Evolutionary conservation across 1,284 basidiomycete species (phyloP), one percentile per base, ranked within the genome.

Genomic region (Trichosporon faecale): DNA sequence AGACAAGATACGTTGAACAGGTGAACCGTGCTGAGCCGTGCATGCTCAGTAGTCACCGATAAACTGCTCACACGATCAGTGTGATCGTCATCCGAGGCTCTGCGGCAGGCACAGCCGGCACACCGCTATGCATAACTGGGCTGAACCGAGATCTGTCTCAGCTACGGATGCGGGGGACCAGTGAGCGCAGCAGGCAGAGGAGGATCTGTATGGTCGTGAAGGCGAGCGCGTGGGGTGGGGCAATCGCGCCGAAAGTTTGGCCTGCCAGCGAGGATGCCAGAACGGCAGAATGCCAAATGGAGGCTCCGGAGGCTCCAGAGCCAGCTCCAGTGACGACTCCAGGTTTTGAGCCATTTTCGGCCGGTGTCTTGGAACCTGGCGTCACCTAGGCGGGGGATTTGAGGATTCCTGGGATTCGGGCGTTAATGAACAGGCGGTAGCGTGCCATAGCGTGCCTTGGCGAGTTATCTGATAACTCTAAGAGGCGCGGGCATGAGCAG

Each of bases 361-460:
- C 57, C 57, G 57, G 57, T 31, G 29, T 31, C 16, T 31, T 14
- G 18, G 14, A 61, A 12, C 49, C 35, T 37, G 35, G 35, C 11
- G 35, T 3, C 11, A 3, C 11, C 6, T 3, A 23, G n/a, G 23
- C 6, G 21, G 49, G 7, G 49, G 21, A 52, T 21, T 25, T 23
- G 49, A 6, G 49, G 21, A 52, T 21, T 25, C 11, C 21, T 52
- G 49, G 49, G n/a, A 52, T 52, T 25, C 49, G 49, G 49, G 9
- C 49, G 49, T 18, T 25, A 18, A 12, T 23, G 49, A 21, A 46
- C n/a, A 46, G 21, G 44, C 21, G 49, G 23, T 23, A 12, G 49
- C 49, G 57, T 61, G 57, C 57, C 57, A 12, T 23, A 12, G 49
- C 49, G 57, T 61, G 57, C 57, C 57, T 61, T 29, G 57, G 29